Conservation (phyloP, 78 protist genomes). For the Chrysochromulina tobinii region DNA sequence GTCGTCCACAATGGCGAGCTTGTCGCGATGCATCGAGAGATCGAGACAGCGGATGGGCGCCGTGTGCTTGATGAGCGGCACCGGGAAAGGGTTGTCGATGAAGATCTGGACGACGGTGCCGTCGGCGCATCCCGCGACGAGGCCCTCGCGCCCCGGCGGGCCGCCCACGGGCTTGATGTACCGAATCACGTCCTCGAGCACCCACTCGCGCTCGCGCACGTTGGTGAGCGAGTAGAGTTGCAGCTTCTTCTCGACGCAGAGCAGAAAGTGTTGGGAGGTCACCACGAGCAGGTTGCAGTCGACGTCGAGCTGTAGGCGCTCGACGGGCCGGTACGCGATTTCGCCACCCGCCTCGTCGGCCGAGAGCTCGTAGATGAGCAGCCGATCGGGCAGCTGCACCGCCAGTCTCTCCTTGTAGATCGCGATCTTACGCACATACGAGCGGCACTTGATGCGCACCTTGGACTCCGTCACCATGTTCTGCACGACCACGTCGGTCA, state of each 20-base stretch:
- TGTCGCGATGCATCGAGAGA: not conserved
- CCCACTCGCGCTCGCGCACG: conserved; percentile 70
- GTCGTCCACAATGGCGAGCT: conserved; percentile 70
- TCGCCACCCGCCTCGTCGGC: not conserved
- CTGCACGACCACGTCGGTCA: conserved; percentile 82
- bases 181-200: conserved; percentile 53
- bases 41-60: conserved; percentile 65
- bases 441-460: conserved; percentile 54
- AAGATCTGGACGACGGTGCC: conserved; percentile 73
- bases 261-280: conserved; percentile 48
- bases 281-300: conserved; percentile 74
- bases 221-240: conserved; percentile 55
- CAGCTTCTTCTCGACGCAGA: conserved; percentile 57
- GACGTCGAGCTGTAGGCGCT: conserved; percentile 24
- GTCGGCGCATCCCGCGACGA: conserved; percentile 64
- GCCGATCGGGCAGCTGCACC: not conserved
- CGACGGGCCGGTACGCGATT: conserved; percentile 5
- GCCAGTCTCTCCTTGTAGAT: conserved; percentile 62
- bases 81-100: conserved; percentile 77
- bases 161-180: conserved; percentile 85
- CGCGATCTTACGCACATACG: conserved; percentile 75
- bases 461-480: conserved; percentile 57
- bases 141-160: conserved; percentile 62
- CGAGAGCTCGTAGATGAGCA: not conserved
- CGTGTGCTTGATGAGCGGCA: conserved; percentile 27